These are phyloP conservation scores for Pestalotiopsis sp. DNA, from an alignment of 2,329 filamentous ascomycete genomes.

Conservation along the genomic window DNA sequence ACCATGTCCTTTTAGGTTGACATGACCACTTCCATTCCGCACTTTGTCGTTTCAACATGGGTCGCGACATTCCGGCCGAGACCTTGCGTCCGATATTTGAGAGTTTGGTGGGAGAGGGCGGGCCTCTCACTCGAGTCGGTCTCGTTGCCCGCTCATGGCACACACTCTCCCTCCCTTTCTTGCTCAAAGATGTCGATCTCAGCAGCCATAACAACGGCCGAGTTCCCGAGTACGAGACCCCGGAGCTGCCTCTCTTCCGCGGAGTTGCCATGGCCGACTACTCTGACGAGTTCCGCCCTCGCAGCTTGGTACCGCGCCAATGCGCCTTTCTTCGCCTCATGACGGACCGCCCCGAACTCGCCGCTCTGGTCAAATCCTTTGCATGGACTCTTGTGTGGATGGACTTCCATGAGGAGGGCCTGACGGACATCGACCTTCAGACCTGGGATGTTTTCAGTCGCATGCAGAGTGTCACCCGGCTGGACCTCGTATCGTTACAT, in stretches of 20 bases:
- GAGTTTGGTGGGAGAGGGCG: background rate
- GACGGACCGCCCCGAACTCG: background rate
- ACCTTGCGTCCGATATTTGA: background rate
- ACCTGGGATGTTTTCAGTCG: background rate
- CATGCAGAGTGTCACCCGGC: background rate
- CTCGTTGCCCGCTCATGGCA: background rate
- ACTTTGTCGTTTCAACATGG: too few species aligned
- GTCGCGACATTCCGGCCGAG: background rate
- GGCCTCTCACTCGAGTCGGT: background rate
- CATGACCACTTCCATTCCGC: too few species aligned
- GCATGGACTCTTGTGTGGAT: background rate
- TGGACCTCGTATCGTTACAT: background rate
- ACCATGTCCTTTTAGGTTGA: too few species aligned
- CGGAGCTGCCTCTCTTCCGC: background rate
- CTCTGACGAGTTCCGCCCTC: background rate
- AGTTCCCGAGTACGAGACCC: background rate
- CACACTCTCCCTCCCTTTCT: background rate
- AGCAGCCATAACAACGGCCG: background rate
- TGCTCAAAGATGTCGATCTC: background rate
- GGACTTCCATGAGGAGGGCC: background rate
- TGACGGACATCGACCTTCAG: background rate
- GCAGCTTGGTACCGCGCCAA: background rate
- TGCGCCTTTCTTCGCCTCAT: background rate
- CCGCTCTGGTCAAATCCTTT: background rate
- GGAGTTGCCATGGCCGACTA: background rate